phyloP scores from a whole-genome alignment of 495 filamentous ascomycete species.

The Talaromyces wortmannii region DNA sequence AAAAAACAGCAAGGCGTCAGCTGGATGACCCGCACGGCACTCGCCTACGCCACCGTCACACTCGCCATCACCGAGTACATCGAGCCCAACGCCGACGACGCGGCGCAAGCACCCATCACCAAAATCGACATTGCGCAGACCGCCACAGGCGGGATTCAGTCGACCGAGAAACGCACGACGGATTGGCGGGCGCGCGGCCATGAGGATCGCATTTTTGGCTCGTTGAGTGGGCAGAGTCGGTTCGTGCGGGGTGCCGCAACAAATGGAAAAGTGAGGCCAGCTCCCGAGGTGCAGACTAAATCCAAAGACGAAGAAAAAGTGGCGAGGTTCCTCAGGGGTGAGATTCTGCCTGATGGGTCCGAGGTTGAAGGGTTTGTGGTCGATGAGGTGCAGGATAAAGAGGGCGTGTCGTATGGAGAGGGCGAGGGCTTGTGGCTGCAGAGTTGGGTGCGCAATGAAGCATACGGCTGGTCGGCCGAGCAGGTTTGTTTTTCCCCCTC shows the following conservation, averaged over 20 bases:
- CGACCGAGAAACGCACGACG: slow-evolving; percentile 61
- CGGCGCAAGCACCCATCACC: slow-evolving; percentile 30
- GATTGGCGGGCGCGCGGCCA: slow-evolving; percentile 68
- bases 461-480: slow-evolving; percentile 40
- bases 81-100: slow-evolving; percentile 23
- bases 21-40: slow-evolving; percentile 76
- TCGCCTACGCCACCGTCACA: slow-evolving; percentile 65
- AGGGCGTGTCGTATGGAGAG: slow-evolving; percentile 26
- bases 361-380: slow-evolving; percentile 29
- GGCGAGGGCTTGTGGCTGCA: slow-evolving; percentile 36
- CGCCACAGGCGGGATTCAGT: slow-evolving; percentile 66
- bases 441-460: slow-evolving; percentile 36
- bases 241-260: slow-evolving; percentile 36
- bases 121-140: slow-evolving; percentile 82
- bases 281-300: slow-evolving; percentile 24
- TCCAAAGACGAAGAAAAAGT: slow-evolving; percentile 36
- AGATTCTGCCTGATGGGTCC: slow-evolving; percentile 29
- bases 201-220: slow-evolving; percentile 76
- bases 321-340: slow-evolving; percentile 35
- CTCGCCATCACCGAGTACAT: slow-evolving; percentile 61
- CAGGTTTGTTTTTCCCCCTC: slow-evolving; percentile 25
- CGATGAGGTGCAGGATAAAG: slow-evolving; percentile 15
- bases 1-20: slow-evolving; percentile 62
- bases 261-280: slow-evolving; percentile 28
- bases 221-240: slow-evolving; percentile 54